Evolutionary conservation across 495 filamentous ascomycete genomes (phyloP).

Genomic region (Penicillium antarcticum): DNA sequence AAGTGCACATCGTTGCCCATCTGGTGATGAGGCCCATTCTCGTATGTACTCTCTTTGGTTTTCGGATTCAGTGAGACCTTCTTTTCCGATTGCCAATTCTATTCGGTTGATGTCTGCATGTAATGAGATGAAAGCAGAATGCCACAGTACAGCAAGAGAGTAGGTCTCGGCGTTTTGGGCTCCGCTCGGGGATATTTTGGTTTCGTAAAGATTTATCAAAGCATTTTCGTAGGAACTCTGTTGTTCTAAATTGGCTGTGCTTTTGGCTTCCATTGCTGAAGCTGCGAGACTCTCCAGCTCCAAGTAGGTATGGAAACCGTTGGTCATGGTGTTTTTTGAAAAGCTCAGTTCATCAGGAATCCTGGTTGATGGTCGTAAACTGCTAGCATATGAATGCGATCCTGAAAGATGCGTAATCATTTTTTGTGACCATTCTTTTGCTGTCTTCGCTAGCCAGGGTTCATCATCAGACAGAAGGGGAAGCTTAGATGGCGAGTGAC

Average conservation of each 20-base stretch:
- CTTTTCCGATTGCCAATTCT: slow-evolving; percentile 22
- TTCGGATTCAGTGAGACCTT: slow-evolving; percentile 14
- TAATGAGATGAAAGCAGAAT: slow-evolving; percentile 28
- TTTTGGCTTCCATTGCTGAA: not conserved
- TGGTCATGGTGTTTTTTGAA: not conserved
- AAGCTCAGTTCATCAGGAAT: no score
- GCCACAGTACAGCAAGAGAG: slow-evolving; percentile 30
- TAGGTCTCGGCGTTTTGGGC: slow-evolving; percentile 5
- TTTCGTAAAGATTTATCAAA: not conserved
- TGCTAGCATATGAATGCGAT: no score
- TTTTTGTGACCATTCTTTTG: slow-evolving; percentile 4
- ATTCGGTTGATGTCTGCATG: slow-evolving; percentile 26
- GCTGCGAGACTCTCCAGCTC: slow-evolving; percentile 4
- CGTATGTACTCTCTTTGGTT: slow-evolving; percentile 5
- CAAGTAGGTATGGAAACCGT: slow-evolving; percentile 4
- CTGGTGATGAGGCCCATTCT: slow-evolving; percentile 13
- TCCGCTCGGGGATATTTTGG: not conserved
- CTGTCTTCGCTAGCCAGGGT: slow-evolving; percentile 21
- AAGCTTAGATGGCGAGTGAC: slow-evolving; percentile 5
- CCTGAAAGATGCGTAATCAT: not conserved
- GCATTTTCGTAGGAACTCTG: no score
- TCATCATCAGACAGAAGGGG: slow-evolving; percentile 13
- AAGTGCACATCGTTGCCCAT: slow-evolving; percentile 16
- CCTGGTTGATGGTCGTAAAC: no score
- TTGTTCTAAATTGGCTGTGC: no score